A percentile compares a stretch with the other conserved stretches of the same genome.
Conservation (phyloP, 139 green algal species). For the Closterium sp. region DNA sequence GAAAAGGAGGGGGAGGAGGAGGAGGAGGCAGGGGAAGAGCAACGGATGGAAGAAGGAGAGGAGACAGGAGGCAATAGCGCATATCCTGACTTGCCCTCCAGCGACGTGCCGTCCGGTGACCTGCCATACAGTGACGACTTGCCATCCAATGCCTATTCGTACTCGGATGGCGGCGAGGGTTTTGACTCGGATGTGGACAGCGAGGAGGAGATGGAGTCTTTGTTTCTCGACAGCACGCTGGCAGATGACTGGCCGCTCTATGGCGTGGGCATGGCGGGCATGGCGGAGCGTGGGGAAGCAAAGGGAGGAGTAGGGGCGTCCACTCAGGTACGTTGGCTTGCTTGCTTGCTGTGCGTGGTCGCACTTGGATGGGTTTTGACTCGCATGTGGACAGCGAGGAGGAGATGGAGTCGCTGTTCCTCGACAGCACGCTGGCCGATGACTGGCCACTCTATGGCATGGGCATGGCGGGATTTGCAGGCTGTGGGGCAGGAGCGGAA, state of each 20-base stretch:
- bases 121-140: too few species aligned
- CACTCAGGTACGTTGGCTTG: background rate
- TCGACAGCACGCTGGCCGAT: background rate
- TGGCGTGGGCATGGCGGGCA: background rate
- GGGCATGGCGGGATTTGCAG: background rate
- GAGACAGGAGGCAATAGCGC: background rate
- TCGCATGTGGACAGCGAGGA: background rate
- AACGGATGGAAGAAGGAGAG: too few species aligned
- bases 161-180: background rate
- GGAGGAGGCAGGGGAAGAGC: too few species aligned
- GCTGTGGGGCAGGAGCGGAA: too few species aligned
- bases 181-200: background rate
- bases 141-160: background rate
- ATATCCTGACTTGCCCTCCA: background rate
- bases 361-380: too few species aligned
- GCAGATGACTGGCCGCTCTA: background rate
- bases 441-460: background rate
- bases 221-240: background rate
- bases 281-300: too few species aligned
- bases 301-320: background rate
- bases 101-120: too few species aligned
- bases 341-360: too few species aligned
- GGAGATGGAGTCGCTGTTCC: background rate
- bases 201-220: background rate
- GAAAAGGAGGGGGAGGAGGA: too few species aligned